A percentile compares a stretch with the other conserved stretches of the same genome.
Evolutionary conservation across 176 grass and related monocot species (phyloP).

Genomic region (Carex parvula): DNA sequence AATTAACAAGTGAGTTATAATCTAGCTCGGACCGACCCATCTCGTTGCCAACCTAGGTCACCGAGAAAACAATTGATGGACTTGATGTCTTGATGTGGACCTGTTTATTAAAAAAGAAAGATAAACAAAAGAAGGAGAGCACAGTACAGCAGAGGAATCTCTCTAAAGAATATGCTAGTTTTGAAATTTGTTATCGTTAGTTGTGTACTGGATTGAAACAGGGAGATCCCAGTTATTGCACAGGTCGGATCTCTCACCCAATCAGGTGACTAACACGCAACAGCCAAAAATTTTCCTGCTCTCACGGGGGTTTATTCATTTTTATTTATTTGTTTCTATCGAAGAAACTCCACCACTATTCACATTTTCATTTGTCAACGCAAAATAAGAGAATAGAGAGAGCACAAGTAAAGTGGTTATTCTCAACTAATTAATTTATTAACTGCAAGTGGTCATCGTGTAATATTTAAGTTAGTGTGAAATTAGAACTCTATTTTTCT

Average conservation of each 20-base stretch:
- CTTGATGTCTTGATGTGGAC: background rate
- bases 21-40: too few species aligned
- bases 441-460: background rate
- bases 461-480: background rate
- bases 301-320: too few species aligned
- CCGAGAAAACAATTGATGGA: too few species aligned
- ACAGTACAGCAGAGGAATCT: background rate
- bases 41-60: too few species aligned
- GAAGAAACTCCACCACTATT: background rate
- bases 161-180: background rate
- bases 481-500: too few species aligned
- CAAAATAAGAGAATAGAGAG: background rate
- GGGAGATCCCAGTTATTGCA: background rate
- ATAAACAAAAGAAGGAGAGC: background rate
- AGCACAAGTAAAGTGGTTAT: background rate
- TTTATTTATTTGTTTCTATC: background rate
- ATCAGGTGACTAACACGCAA: background rate
- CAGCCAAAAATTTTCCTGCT: background rate
- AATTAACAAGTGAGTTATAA: too few species aligned
- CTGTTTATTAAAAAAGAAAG: background rate
- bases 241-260: background rate
- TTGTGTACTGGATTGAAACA: background rate
- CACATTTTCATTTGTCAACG: background rate
- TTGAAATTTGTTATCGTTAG: background rate
- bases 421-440: background rate